Conservation (phyloP, 805 yeast genomes). For the Metschnikowia colocasiae region DNA sequence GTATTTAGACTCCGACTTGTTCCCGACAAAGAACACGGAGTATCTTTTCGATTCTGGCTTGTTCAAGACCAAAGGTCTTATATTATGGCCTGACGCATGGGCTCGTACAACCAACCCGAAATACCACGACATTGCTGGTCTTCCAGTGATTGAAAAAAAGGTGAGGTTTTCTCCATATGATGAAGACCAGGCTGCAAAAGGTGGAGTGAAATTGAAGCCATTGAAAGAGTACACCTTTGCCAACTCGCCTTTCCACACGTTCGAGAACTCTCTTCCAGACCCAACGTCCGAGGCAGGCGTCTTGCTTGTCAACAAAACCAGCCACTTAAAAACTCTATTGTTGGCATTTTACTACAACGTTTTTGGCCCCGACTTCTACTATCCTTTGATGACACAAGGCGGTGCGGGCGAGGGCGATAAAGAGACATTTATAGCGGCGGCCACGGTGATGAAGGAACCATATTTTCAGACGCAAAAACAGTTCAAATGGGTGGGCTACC, state of each 20-base stretch:
- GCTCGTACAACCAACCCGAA: conserved; percentile 62
- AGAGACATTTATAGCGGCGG: conserved; percentile 71
- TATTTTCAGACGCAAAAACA: conserved; percentile 53
- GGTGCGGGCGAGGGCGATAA: conserved; percentile 79
- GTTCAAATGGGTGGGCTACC: conserved; percentile 37
- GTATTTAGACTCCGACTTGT: conserved; percentile 50
- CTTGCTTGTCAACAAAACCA: conserved; percentile 54
- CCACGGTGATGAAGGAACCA: conserved; percentile 45
- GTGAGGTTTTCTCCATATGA: conserved; percentile 31
- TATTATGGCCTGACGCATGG: conserved; percentile 73
- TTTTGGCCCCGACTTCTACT: conserved; percentile 62
- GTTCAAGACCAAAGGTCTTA: conserved; percentile 45
- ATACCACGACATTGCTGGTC: conserved; percentile 51
- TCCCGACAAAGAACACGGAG: conserved; percentile 42
- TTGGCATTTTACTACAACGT: conserved; percentile 63
- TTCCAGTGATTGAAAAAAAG: conserved; percentile 32
- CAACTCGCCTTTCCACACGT: conserved; percentile 52
- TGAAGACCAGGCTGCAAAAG: conserved; percentile 32
- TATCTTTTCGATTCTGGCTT: conserved; percentile 43
- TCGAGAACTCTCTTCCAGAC: conserved; percentile 62
- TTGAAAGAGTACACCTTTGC: conserved; percentile 21
- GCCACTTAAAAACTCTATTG: conserved; percentile 56
- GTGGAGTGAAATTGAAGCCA: conserved; percentile 27
- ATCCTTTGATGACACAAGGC: conserved; percentile 67
- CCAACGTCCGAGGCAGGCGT: conserved; percentile 72